Base-by-base conservation (phyloP, 108 stramenopile species). In the Cyclotella sp. region DNA sequence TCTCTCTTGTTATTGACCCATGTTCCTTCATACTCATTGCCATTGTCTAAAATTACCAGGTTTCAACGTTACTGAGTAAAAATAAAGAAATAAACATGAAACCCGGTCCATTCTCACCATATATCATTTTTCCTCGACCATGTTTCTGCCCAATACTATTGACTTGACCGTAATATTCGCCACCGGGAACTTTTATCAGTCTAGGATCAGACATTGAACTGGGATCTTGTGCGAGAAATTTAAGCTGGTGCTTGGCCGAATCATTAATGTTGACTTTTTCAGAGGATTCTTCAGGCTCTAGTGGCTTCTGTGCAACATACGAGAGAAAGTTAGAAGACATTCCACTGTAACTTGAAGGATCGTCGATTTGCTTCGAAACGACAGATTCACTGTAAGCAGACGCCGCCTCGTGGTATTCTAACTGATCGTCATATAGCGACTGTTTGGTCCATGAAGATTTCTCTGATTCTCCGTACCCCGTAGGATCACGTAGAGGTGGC, bases 121-220 rank as follows among this genome's bases (percentile, higher is more conserved):
- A 75, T 18, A 26, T 75, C 74, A 75, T 75, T 34, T 58, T 75
- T 13, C 74, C 74, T n/a, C 14, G 4, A 15, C 74, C 74, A 55
- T 75, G 74, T 45, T 75, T 66, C 40, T 75, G 74, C 5, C 74
- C 65, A 21, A 41, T 29, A 28, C 27, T 21, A 72, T 78, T 78
- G 29, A 72, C 22, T 12, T 62, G 63, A 9, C 78, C 78, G 47
- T 59, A 22, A 24, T 78, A 78, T 72, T 78, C 78, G 18, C 78
- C 70, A 26, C 78, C 78, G 0, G 78, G 78, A 24, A 72, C 70
- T 58, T 72, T 78, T 8, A 78, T 63, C 19, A 41, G 58, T 55
- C 29, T 64, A 10, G 47, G 29, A n/a, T 54, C 64, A 30, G 55
- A 39, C 6, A 40, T 30, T 63, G n/a, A 34, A 18, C 10, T 15